Base-by-base conservation (phyloP, 768 basidiomycete genomes). In the Serendipita vermifera region DNA sequence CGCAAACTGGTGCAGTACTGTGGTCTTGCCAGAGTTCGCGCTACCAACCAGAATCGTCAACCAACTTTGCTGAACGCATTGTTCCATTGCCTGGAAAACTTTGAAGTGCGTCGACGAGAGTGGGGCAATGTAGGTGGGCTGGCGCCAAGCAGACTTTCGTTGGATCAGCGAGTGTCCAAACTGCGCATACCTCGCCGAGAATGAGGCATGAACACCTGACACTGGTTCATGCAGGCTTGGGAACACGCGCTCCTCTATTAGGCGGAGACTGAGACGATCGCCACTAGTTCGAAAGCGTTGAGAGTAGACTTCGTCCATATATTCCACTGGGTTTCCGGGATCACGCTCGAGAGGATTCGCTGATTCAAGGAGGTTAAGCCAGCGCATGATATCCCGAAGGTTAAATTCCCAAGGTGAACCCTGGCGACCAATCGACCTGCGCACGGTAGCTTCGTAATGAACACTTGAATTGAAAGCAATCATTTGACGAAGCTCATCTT, bases 351-450 rank as follows among this genome's bases (percentile, higher is more conserved):
- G 36, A 35, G 32, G 32, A 1, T 70, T 64, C 39, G 62, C 60
- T 15, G 58, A 39, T 24, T 61, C 58, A 13, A 71, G 56, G 35
- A 74, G 77, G 0, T 74, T 73, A 32, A 84, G 80, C 93, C 96
- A 96, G 40, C 96, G 80, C 57, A 90, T 78, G 57, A 97, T 75
- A 68, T 99, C 94, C 13, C 94, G 86, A 29, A 99, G 75, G 66
- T 99, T 99, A 73, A 98, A 96, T 65, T 99, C 94, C 94, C 94
- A 99, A 3, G 94, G 96, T 56, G 79, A 75, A 6, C 93, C 93
- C 55, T 85, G 79, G 33, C 79, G 74, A 2, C 78, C 92, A 66
- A 96, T 90, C 2, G 74, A 60, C 17, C 79, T 77, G 54, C 77
- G 76, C 20, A 78, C 61, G 60, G 78, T 79, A 6, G 85, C 80